These are phyloP conservation scores for Chrysosporium queenslandicum DNA, from an alignment of 2,329 filamentous ascomycete species.

Conservation along the genomic window DNA sequence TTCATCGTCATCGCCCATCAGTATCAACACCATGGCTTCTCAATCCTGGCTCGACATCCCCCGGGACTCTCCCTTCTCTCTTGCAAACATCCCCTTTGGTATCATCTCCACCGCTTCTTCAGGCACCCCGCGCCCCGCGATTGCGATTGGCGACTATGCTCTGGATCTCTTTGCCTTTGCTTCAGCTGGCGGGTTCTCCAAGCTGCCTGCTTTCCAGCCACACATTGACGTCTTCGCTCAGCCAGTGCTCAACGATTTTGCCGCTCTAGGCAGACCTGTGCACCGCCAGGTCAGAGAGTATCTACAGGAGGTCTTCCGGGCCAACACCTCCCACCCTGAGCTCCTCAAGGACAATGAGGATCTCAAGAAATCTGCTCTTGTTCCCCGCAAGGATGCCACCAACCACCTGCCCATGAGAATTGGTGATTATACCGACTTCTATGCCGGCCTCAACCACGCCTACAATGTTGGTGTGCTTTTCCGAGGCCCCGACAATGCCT, in stretches of 20 bases:
- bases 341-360: conserved; percentile 53
- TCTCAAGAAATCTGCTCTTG: conserved; percentile 48
- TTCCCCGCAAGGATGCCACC: conserved; percentile 50
- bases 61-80: conserved; percentile 56
- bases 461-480: conserved; percentile 63
- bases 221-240: conserved; percentile 54
- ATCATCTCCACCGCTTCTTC: conserved; percentile 58
- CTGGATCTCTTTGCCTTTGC: conserved; percentile 59
- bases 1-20: not conserved
- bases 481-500: conserved; percentile 59
- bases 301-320: conserved; percentile 56
- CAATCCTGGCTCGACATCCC: conserved; percentile 52
- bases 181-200: conserved; percentile 49
- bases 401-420: conserved; percentile 67
- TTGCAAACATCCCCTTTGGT: conserved; percentile 75
- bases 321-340: conserved; percentile 49
- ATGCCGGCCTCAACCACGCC: conserved; percentile 69
- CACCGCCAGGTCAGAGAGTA: conserved; percentile 60
- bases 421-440: conserved; percentile 80
- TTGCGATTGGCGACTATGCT: conserved; percentile 63
- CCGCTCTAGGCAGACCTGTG: conserved; percentile 56
- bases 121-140: conserved; percentile 51
- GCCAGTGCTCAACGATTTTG: conserved; percentile 62
- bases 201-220: conserved; percentile 47
- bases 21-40: conserved; percentile 19